Base-by-base conservation (phyloP, 768 basidiomycete genomes). In the Rhodosporidiobolus odoratus region DNA sequence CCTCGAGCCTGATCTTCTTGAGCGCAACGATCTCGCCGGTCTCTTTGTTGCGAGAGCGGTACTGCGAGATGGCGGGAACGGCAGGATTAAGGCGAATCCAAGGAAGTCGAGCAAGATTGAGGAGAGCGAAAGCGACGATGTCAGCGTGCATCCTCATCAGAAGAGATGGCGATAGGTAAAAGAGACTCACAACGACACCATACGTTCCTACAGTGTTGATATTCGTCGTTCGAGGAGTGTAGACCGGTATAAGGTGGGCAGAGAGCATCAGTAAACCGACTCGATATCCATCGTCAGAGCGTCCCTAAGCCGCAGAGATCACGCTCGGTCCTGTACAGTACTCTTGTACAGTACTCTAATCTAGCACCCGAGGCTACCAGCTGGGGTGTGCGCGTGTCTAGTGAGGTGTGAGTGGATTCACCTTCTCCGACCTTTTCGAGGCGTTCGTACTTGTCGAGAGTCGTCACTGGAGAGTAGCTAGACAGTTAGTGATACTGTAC, bases 1-100 rank as follows among this genome's bases (percentile, higher is more conserved):
- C 92, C 79, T 98, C 96, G 35, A 99, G 86, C 48, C 96, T 83
- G 79, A 99, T 98, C 85, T 99, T 99, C 87, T 99, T 99, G 74
- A 98, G 83, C 32, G 96, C 96, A 60, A 99, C 96, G 75, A 97
- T 87, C 75, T 86, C 81, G 79, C 89, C 89, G 15, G 85, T 89
- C 56, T 81, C 84, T 72, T 86, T 81, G 79, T 98, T 94, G 75
- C 87, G 86, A 48, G 95, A 95, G 81, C 97, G 96, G 85, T 98
- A 98, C 30, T 71, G 62, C 19, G 37, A 25, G 35, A 13, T 2
- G 41, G 19, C 2, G 2, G 5, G 10, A 19, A 17, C 9, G 47
- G 23, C 34, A 32, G 6, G 30, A 30, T 30, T 6, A 25, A n/a
- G n/a, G n/a, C n/a, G n/a, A n/a, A n/a, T n/a, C n/a, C n/a, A 43